Evolutionary conservation across 805 yeast species (phyloP).

Genomic region (Ogataea henricii): DNA sequence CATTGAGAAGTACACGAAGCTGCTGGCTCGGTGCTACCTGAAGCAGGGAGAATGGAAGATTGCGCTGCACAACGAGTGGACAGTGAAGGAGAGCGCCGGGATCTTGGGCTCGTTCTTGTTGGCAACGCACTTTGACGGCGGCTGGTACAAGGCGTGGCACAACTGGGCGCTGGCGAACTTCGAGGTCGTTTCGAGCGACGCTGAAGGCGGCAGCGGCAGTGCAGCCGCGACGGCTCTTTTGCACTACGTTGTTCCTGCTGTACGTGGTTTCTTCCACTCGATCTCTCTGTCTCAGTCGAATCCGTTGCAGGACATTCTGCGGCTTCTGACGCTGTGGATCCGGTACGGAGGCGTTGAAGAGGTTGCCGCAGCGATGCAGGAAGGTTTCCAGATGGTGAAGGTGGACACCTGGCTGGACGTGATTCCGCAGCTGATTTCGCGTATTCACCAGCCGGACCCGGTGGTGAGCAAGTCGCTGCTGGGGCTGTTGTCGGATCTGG

Average conservation of each 20-base stretch:
- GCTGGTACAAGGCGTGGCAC: slow-evolving; percentile 99
- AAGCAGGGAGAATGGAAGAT: slow-evolving; percentile 99
- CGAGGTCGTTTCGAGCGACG: slow-evolving; percentile 75
- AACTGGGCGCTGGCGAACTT: slow-evolving; percentile 99
- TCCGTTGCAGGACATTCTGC: slow-evolving; percentile 88
- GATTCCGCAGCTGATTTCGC: slow-evolving; percentile 91
- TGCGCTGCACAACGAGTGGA: slow-evolving; percentile 77
- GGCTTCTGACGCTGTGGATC: slow-evolving; percentile 92
- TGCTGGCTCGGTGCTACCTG: slow-evolving; percentile 90
- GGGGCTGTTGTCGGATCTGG: slow-evolving; percentile 80
- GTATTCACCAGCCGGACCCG: slow-evolving; percentile 93
- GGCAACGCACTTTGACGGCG: slow-evolving; percentile 91
- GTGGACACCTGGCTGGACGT: slow-evolving; percentile 96
- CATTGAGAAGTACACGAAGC: slow-evolving; percentile 77
- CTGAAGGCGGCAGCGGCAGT: background rate
- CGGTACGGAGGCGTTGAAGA: slow-evolving; percentile 92
- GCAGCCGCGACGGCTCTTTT: slow-evolving; percentile 39
- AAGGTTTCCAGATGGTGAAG: slow-evolving; percentile 86
- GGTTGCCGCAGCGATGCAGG: slow-evolving; percentile 86
- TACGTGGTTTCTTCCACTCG: slow-evolving; percentile 93
- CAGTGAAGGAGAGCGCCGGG: slow-evolving; percentile 67
- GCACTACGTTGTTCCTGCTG: slow-evolving; percentile 93
- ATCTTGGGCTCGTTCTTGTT: slow-evolving; percentile 88
- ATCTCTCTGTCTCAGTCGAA: slow-evolving; percentile 84
- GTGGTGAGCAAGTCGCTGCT: slow-evolving; percentile 78